phyloP scores from a whole-genome alignment of 176 grass and related monocot genomes.

The Triticum urartu region DNA sequence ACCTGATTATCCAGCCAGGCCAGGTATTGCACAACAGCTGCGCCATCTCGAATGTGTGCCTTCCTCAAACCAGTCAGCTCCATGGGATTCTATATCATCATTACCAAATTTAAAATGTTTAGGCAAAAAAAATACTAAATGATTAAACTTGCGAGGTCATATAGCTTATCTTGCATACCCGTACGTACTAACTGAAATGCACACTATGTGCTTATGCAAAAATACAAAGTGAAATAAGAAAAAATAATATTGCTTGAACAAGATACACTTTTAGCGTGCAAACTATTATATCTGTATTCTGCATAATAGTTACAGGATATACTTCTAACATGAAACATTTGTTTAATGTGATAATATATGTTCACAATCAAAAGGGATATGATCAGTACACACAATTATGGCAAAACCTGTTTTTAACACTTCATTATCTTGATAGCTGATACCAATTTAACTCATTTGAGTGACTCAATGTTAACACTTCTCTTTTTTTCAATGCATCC shows the following conservation, averaged over 20 bases:
- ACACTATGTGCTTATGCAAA: conserved; percentile 7
- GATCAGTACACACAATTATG: not conserved
- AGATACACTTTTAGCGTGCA: not conserved
- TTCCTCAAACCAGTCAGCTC: conserved; percentile 93
- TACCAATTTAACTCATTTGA: not conserved
- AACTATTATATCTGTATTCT: not conserved
- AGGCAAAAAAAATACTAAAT: conserved; percentile 12
- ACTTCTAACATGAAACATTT: conserved; percentile 19
- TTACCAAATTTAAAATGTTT: conserved; percentile 26
- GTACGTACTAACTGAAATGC: not conserved
- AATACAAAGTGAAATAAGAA: not conserved
- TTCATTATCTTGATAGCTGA: not conserved
- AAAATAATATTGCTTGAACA: not conserved
- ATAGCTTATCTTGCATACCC: not conserved
- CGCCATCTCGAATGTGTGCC: conserved; percentile 92
- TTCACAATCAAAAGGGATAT: not conserved
- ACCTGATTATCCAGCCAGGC: conserved; percentile 96
- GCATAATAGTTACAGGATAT: not conserved
- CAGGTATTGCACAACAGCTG: conserved; percentile 85
- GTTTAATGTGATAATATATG: not conserved
- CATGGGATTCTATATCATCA: conserved; percentile 61
- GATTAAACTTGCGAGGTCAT: not conserved
- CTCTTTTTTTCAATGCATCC: not conserved
- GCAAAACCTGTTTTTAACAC: not conserved
- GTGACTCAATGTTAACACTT: not conserved